Conservation (phyloP, 2,329 filamentous ascomycete genomes). For the Parastagonospora nodorum region DNA sequence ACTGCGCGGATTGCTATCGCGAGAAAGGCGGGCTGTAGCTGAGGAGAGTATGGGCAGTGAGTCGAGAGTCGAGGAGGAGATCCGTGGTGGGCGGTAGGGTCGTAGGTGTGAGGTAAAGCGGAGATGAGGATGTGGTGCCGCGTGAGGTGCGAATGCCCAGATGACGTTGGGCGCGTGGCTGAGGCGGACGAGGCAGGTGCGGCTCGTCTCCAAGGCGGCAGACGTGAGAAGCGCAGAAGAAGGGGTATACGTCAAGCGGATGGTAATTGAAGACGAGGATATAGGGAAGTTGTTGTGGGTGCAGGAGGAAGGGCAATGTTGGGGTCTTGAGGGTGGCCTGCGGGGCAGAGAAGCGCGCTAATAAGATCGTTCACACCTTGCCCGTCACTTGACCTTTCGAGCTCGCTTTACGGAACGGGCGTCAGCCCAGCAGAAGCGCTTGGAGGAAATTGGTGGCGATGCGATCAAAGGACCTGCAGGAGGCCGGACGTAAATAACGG, state of each 20-base stretch:
- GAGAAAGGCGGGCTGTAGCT: constrained; percentile 49
- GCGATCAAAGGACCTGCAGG: constrained; percentile 10
- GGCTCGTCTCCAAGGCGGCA: constrained; percentile 18
- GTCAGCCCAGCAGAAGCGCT: constrained; percentile 20
- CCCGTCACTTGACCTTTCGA: constrained; percentile 15
- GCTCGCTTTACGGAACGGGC: constrained; percentile 17
- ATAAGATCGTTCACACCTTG: constrained; percentile 16
- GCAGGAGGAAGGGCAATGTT: constrained; percentile 28
- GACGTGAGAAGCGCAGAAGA: constrained; percentile 10
- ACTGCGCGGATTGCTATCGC: constrained; percentile 47
- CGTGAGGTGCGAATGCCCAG: constrained; percentile 25
- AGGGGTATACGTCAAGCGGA: constrained; percentile 9
- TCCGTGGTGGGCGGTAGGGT: constrained; percentile 59
- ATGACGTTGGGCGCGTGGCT: constrained; percentile 25
- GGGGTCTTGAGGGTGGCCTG: constrained; percentile 30
- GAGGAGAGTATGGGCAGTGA: constrained; percentile 53
- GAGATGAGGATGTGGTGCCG: constrained; percentile 27
- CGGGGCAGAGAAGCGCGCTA: constrained; percentile 24
- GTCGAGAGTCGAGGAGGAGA: constrained; percentile 49
- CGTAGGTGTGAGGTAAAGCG: constrained; percentile 20
- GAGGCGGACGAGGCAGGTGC: constrained; percentile 23
- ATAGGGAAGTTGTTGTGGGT: constrained; percentile 17
- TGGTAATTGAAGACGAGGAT: constrained; percentile 29
- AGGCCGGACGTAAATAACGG: constrained; percentile 8
- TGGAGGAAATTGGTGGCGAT: constrained; percentile 2